A percentile compares a stretch with the other conserved stretches of the same genome.
Evolutionary conservation across 2,329 filamentous ascomycete species (phyloP).

Genomic region (Colletotrichum gigasporum): DNA sequence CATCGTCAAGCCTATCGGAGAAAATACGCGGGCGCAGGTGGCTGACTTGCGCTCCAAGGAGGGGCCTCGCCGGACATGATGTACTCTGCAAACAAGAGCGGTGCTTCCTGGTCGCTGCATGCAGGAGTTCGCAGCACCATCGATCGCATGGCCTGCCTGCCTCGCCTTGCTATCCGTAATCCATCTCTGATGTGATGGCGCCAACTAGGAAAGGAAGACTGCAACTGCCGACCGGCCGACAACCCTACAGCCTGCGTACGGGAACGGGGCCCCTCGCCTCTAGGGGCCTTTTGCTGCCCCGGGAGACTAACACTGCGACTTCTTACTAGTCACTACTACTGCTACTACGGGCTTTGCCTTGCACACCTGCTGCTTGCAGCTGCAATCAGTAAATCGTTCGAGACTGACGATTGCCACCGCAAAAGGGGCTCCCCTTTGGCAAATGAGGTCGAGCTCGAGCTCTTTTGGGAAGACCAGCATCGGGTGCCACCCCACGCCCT

Average conservation of each 20-base stretch:
- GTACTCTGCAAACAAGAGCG: neutral
- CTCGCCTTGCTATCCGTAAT: no score
- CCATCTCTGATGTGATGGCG: neutral
- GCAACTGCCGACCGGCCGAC: slow-evolving; percentile 23
- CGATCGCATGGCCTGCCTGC: no score
- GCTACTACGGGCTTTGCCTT: no score
- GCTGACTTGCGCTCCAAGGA: slow-evolving; percentile 2
- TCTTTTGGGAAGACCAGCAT: slow-evolving; percentile 4
- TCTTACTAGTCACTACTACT: no score
- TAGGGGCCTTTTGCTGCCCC: neutral
- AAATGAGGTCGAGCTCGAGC: slow-evolving; percentile 7
- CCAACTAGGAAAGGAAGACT: neutral
- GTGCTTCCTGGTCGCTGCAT: neutral
- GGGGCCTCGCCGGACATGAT: neutral
- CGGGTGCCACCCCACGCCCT: neutral
- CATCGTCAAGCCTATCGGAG: slow-evolving; percentile 21
- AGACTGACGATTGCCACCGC: slow-evolving; percentile 10
- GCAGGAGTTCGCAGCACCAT: slow-evolving; percentile 31
- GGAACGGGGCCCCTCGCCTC: no score
- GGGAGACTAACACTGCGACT: no score
- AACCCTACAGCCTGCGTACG: no score
- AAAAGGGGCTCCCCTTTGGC: neutral
- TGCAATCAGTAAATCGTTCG: slow-evolving; percentile 4
- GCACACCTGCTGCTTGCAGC: neutral
- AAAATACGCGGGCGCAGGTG: slow-evolving; percentile 2